A percentile compares a stretch with the other conserved stretches of the same genome.
phyloP scores from a whole-genome alignment of 306 rosid species.

The Geum urbanum region DNA sequence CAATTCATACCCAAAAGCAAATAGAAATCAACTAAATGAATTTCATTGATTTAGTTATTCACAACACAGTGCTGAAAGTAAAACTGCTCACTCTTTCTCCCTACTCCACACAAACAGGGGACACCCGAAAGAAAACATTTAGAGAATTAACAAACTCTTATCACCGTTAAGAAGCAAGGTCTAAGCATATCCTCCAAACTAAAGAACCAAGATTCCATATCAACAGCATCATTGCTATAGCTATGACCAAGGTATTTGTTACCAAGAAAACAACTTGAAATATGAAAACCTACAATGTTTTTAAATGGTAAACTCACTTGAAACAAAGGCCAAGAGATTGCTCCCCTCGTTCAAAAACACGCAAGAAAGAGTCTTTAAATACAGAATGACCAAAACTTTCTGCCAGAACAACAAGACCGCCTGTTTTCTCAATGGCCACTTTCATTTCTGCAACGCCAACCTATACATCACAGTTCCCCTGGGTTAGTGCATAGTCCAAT shows the following conservation, averaged over 20 bases:
- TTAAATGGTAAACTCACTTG: constrained; percentile 58
- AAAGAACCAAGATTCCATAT: neutral
- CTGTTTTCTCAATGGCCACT: constrained; percentile 87
- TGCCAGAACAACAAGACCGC: constrained; percentile 88
- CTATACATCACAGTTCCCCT: constrained; percentile 36
- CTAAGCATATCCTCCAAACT: neutral
- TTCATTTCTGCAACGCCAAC: constrained; percentile 99
- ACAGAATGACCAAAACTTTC: constrained; percentile 99
- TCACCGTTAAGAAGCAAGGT: neutral
- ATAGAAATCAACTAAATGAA: neutral
- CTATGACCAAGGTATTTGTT: neutral
- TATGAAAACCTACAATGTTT: constrained; percentile 13
- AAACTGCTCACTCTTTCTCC: no score
- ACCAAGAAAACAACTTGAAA: neutral
- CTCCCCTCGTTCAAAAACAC: constrained; percentile 87
- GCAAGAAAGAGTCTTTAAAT: constrained; percentile 93
- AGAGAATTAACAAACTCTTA: no score
- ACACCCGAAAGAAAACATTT: neutral
- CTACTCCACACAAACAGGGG: no score
- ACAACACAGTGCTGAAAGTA: neutral
- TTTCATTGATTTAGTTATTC: no score
- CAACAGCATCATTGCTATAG: neutral
- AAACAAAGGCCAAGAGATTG: constrained; percentile 93
- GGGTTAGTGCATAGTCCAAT: constrained; percentile 28
- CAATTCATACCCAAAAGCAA: neutral